Conservation (phyloP, 805 yeast genomes). For the Brettanomyces naardenensis region DNA sequence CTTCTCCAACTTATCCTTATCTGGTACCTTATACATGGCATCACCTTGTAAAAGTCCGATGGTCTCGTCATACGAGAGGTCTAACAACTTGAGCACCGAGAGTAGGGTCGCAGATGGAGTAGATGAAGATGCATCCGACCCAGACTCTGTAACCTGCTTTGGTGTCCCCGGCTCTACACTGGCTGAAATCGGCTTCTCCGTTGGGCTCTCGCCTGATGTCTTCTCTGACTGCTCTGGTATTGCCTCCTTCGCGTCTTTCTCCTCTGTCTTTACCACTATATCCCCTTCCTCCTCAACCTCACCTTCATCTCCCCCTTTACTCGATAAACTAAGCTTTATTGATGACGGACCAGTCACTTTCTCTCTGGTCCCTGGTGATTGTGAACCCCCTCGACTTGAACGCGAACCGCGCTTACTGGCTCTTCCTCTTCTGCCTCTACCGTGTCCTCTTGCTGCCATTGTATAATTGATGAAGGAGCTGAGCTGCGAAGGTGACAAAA, state of each 20-base stretch:
- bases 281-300: not conserved
- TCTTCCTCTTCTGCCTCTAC: constrained; percentile 1
- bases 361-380: too few species aligned
- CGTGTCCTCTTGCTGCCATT: constrained; percentile 1
- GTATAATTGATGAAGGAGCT: too few species aligned
- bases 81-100: constrained; percentile 44
- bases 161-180: too few species aligned
- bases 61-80: constrained; percentile 48
- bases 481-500: too few species aligned
- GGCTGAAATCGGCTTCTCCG: too few species aligned
- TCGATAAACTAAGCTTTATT: too few species aligned
- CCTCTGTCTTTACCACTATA: not conserved
- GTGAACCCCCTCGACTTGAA: too few species aligned
- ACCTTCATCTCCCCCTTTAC: not conserved
- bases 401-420: too few species aligned
- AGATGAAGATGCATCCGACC: too few species aligned
- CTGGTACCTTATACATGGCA: constrained; percentile 28
- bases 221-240: not conserved
- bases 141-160: too few species aligned
- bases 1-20: constrained; percentile 10
- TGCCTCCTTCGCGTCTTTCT: not conserved
- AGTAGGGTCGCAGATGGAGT: constrained; percentile 35
- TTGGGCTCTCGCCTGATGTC: too few species aligned
- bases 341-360: too few species aligned
- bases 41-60: constrained; percentile 59